Conservation (phyloP, 73 alveolate genomes). For the Tetrahymena thermophila region DNA sequence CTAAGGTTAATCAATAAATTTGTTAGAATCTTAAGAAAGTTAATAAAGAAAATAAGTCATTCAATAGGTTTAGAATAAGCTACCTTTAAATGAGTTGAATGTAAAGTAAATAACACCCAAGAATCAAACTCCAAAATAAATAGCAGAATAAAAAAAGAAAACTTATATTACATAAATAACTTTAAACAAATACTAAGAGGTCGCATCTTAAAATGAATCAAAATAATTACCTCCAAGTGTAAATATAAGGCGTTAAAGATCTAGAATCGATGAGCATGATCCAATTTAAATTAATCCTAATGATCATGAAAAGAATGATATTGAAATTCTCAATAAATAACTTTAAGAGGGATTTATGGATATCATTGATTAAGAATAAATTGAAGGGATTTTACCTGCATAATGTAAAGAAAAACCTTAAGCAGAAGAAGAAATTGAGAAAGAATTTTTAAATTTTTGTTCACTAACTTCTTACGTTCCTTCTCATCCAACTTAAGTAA, state of each 20-base stretch:
- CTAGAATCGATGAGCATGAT: background rate
- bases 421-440: background rate
- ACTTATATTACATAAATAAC: background rate
- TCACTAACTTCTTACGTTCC: background rate
- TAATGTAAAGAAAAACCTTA: background rate
- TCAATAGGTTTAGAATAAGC: background rate
- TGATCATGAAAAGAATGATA: background rate
- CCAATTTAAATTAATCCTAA: background rate
- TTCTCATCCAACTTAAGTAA: background rate
- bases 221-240: background rate
- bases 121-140: background rate
- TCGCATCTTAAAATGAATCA: background rate
- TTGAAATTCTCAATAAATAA: background rate
- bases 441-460: background rate
- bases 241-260: background rate
- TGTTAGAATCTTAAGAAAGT: background rate
- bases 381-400: background rate
- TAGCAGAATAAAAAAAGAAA: background rate
- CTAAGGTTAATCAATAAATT: background rate
- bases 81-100: background rate
- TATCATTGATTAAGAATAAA: background rate
- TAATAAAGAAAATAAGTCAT: background rate
- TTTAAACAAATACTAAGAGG: background rate
- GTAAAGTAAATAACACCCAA: background rate
- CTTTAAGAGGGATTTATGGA: background rate